Evolutionary conservation across 331 rosid species (phyloP), one percentile per base, ranked within the genome.

Genomic region (Malus hybrid): DNA sequence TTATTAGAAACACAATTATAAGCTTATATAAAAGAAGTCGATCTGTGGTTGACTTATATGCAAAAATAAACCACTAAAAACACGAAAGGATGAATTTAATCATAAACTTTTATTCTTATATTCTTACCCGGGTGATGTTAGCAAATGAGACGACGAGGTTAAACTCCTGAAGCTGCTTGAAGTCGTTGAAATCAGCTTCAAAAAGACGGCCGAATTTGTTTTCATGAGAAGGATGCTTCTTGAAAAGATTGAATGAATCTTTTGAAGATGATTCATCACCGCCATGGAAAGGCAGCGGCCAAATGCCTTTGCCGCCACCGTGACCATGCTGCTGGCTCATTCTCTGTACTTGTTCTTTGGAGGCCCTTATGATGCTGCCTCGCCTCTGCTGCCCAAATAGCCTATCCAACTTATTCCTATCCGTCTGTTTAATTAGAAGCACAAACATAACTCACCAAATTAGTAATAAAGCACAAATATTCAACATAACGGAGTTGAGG

Each of bases 171-270:
- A 91, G 89, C 20, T 79, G 69, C 52, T 39, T 66, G 55, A 42
- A 79, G 3, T 84, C 72, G 0, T 66, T 78, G 7, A 69, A 68
- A 61, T 74, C 56, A 3, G 79, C 84, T 84, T 89, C 86, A 6
- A 42, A 80, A 63, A 90, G 88, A n/a, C 36, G 63, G 16, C 97
- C 98, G 50, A 73, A 70, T 16, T 65, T 63, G 86, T 93, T 90
- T 3, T 89, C 80, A 50, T 82, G 77, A 36, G 52, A 13, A 10
- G 93, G 84, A 15, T 2, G 8, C 56, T 61, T 87, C 10, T 19
- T 55, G 78, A 89, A 79, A 24, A 93, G 64, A 42, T 88, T 91
- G 78, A 85, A 79, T 0, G 90, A 82, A 55, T 82, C 79, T 11
- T 52, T 82, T 0, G 84, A 36, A 50, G 68, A 16, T 34, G 55